Conservation (phyloP, 2,329 filamentous ascomycete species). For the Talaromyces sp. region DNA sequence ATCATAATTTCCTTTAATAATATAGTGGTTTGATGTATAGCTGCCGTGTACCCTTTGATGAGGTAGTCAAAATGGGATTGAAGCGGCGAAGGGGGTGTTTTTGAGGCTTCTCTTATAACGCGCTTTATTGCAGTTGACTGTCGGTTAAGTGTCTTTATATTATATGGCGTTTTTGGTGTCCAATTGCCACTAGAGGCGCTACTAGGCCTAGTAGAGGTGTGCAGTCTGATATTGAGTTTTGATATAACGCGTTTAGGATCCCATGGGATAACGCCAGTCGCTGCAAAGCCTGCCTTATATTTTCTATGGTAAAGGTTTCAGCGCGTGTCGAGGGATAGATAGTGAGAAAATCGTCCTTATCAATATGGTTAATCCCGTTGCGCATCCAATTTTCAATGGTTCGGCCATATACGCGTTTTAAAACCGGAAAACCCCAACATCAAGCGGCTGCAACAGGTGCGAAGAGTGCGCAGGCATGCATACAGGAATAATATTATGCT, state of each 20-base stretch:
- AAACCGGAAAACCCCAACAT: not conserved
- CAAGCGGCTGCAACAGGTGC: conserved; percentile 2
- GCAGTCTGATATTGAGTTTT: not conserved
- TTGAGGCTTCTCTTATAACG: not conserved
- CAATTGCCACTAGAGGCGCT: not conserved
- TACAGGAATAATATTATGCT: conserved; percentile 14
- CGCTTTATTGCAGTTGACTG: not conserved
- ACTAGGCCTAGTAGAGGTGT: not conserved
- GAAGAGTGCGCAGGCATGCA: conserved; percentile 37
- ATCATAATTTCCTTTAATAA: not conserved
- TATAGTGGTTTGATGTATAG: not conserved
- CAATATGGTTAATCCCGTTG: not conserved
- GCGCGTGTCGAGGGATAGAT: not conserved
- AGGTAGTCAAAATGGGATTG: not conserved
- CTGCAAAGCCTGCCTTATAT: not conserved
- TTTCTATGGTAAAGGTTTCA: not conserved
- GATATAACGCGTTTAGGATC: not conserved
- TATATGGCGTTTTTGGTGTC: not conserved
- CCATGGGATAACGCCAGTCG: not conserved
- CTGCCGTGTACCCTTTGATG: not conserved
- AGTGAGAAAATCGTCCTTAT: not conserved
- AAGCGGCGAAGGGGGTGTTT: not conserved
- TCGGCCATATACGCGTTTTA: not conserved
- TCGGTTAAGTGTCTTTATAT: not conserved
- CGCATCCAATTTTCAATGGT: not conserved